A percentile compares a stretch with the other conserved stretches of the same genome.
These are phyloP conservation scores for Terfezia boudieri DNA, from an alignment of 495 filamentous ascomycete species.

Conservation along the genomic window DNA sequence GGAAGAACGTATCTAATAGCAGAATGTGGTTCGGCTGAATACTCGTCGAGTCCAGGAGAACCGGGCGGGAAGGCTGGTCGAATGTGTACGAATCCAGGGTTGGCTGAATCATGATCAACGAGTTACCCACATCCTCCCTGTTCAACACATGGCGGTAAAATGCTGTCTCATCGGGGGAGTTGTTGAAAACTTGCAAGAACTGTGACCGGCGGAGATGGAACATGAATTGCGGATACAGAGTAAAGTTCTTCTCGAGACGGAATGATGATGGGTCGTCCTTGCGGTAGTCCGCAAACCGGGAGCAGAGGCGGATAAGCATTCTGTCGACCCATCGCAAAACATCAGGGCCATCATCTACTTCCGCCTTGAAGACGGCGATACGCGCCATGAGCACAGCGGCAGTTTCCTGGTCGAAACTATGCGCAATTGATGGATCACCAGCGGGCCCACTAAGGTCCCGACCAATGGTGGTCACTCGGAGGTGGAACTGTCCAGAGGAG, in stretches of 20 bases:
- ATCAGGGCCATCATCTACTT: slow-evolving; percentile 97
- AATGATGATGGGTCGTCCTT: slow-evolving; percentile 98
- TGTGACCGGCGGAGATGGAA: slow-evolving; percentile 94
- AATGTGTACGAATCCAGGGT: slow-evolving; percentile 95
- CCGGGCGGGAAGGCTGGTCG: slow-evolving; percentile 75
- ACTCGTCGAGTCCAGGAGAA: slow-evolving; percentile 83
- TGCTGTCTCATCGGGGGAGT: slow-evolving; percentile 94
- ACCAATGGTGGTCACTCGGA: slow-evolving; percentile 83
- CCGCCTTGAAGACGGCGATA: slow-evolving; percentile 96
- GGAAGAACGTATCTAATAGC: slow-evolving; percentile 96
- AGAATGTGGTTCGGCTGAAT: slow-evolving; percentile 90
- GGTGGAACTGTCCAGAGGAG: slow-evolving; percentile 84
- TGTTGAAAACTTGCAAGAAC: slow-evolving; percentile 98
- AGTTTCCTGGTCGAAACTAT: slow-evolving; percentile 96
- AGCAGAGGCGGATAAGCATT: slow-evolving; percentile 94
- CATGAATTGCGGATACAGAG: slow-evolving; percentile 98
- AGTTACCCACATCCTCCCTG: slow-evolving; percentile 93
- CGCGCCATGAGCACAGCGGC: slow-evolving; percentile 95
- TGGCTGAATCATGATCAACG: slow-evolving; percentile 96
- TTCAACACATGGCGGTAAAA: slow-evolving; percentile 96
- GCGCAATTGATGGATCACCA: slow-evolving; percentile 90
- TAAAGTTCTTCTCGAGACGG: slow-evolving; percentile 96
- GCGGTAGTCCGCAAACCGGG: slow-evolving; percentile 90
- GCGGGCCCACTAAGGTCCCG: slow-evolving; percentile 82
- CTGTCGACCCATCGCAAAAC: slow-evolving; percentile 96